Conservation (phyloP, 164 flowering plant genomes). For the Aristolochia fimbriata region DNA sequence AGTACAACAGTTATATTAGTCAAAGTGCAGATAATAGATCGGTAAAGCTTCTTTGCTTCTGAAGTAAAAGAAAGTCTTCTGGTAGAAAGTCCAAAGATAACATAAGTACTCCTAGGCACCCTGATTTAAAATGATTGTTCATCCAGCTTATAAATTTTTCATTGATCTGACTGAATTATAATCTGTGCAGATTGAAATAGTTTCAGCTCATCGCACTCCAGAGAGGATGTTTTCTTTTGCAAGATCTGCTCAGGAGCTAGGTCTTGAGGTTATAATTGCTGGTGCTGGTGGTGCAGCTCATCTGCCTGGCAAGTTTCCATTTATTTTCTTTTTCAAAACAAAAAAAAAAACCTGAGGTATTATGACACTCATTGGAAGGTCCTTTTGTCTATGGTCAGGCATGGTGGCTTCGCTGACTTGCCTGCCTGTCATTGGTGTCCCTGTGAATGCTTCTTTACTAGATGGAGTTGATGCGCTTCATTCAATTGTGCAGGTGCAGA, state of each 20-base stretch:
- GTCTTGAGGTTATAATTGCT: slow-evolving; percentile 80
- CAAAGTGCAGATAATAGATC: too few relatives aligned
- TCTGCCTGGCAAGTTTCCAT: slow-evolving; percentile 61
- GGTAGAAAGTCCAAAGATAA: too few relatives aligned
- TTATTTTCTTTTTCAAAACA: neutral
- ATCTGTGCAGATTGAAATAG: slow-evolving; percentile 62
- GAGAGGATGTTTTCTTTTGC: slow-evolving; percentile 87
- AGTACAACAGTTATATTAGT: too few relatives aligned
- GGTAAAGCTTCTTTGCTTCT: too few relatives aligned
- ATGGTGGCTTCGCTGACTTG: slow-evolving; percentile 95
- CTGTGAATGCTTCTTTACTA: slow-evolving; percentile 68
- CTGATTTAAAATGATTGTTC: too few relatives aligned
- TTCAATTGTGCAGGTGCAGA: slow-evolving; percentile 82
- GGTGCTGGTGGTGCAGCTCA: slow-evolving; percentile 99
- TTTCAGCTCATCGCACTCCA: slow-evolving; percentile 96
- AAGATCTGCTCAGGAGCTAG: slow-evolving; percentile 59
- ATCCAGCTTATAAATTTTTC: neutral
- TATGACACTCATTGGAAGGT: neutral
- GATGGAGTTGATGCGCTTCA: slow-evolving; percentile 90
- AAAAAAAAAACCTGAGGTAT: neutral
- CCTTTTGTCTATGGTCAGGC: slow-evolving; percentile 37
- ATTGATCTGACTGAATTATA: neutral
- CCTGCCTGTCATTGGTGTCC: slow-evolving; percentile 94
- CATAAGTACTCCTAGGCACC: too few relatives aligned
- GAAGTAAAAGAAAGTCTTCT: too few relatives aligned